phyloP scores from a whole-genome alignment of 176 grass and related monocot genomes.

The Phragmites australis region DNA sequence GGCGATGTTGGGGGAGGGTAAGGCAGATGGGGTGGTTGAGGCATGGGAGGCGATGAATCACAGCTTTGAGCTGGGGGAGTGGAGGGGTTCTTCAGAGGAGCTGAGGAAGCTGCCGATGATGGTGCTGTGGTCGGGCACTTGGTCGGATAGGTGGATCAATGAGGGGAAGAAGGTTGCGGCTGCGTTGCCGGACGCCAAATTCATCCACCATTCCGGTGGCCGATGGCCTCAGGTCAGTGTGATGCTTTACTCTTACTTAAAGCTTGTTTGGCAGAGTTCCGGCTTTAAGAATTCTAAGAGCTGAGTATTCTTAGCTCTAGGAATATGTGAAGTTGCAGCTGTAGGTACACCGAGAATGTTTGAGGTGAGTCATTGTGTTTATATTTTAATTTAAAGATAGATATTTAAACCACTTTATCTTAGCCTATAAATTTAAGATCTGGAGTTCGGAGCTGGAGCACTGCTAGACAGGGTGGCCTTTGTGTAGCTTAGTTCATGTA shows the following conservation, averaged over 20 bases:
- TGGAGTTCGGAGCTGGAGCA: no score
- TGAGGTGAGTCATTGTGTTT: no score
- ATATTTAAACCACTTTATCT: no score
- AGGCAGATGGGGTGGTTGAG: conserved; percentile 46
- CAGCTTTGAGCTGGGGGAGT: conserved; percentile 81
- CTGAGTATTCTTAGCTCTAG: no score
- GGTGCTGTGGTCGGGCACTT: conserved; percentile 77
- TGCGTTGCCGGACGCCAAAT: conserved; percentile 54
- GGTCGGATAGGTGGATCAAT: conserved; percentile 87
- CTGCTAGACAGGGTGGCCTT: no score
- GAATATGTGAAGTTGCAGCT: no score
- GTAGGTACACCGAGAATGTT: no score
- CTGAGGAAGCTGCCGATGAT: conserved; percentile 57
- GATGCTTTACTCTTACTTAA: neutral
- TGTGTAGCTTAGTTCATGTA: no score
- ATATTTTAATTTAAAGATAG: no score
- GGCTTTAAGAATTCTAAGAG: no score
- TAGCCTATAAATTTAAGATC: no score
- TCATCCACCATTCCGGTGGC: conserved; percentile 71
- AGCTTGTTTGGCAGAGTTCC: no score
- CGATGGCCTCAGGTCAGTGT: conserved; percentile 80
- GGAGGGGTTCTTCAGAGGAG: conserved; percentile 45
- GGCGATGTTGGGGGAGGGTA: conserved; percentile 49
- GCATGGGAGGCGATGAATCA: conserved; percentile 64
- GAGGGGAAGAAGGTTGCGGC: conserved; percentile 55